A percentile compares a stretch with the other conserved stretches of the same genome.
phyloP scores from a whole-genome alignment of 805 yeast genomes.

The Candida anglica region DNA sequence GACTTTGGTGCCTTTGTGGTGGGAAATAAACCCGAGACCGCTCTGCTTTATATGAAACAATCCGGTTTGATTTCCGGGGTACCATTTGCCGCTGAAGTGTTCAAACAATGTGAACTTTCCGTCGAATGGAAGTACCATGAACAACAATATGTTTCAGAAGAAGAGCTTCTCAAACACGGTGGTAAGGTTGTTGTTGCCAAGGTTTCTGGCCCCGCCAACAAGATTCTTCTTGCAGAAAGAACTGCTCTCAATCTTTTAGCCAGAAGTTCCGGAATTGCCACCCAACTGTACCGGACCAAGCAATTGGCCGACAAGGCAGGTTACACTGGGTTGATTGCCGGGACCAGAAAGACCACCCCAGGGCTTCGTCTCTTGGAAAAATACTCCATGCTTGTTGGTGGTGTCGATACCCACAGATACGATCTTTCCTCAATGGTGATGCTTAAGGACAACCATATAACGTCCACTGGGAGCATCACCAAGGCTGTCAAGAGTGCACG shows the following conservation, averaged over 20 bases:
- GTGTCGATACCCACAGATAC: conserved; percentile 88
- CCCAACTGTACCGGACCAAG: conserved; percentile 58
- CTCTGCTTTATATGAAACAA: conserved; percentile 77
- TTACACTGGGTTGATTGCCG: conserved; percentile 83
- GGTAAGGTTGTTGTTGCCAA: conserved; percentile 70
- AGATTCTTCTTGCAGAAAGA: conserved; percentile 79
- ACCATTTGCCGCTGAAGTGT: conserved; percentile 87
- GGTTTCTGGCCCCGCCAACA: conserved; percentile 76
- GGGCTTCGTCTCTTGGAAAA: conserved; percentile 86
- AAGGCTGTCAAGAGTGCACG: conserved; percentile 76
- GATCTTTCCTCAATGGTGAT: conserved; percentile 92
- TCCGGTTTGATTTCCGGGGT: conserved; percentile 79
- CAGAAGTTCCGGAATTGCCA: conserved; percentile 84
- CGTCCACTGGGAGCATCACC: conserved; percentile 91
- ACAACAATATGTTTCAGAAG: conserved; percentile 45
- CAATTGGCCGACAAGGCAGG: conserved; percentile 63
- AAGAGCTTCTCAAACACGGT: conserved; percentile 41
- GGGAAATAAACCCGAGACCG: conserved; percentile 68
- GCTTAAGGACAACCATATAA: conserved; percentile 92
- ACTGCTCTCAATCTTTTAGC: conserved; percentile 79
- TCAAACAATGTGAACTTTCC: conserved; percentile 63
- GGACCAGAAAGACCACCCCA: conserved; percentile 97
- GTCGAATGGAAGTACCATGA: conserved; percentile 75
- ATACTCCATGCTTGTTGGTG: conserved; percentile 93
- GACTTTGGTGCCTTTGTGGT: conserved; percentile 95